Conservation (phyloP, 164 flowering plant species). For the Piper longum region DNA sequence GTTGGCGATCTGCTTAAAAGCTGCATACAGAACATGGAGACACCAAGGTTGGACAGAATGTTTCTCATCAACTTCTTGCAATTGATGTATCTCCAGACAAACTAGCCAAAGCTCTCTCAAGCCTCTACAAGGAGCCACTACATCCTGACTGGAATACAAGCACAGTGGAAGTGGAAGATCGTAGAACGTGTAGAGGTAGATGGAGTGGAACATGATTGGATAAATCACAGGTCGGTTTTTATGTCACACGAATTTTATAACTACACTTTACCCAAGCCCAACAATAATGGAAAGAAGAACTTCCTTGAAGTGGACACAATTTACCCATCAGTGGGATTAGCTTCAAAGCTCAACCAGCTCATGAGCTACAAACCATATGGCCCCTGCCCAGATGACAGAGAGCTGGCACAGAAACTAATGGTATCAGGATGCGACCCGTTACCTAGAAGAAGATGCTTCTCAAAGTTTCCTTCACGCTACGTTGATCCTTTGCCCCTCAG, state of each 20-base stretch:
- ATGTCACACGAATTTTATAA: constrained; percentile 8
- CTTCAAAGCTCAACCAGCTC: constrained; percentile 18
- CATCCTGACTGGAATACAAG: constrained; percentile 6
- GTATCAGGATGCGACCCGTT: constrained; percentile 38
- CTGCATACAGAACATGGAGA: constrained; percentile 14
- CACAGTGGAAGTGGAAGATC: constrained; percentile 11
- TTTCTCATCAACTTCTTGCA: constrained; percentile 15
- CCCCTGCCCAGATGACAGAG: constrained; percentile 26
- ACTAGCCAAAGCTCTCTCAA: constrained; percentile 14
- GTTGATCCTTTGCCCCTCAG: constrained; percentile 20
- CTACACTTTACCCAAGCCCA: constrained; percentile 23
- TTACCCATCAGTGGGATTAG: constrained; percentile 21
- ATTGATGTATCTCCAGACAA: constrained; percentile 28
- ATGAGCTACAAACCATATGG: constrained; percentile 24
- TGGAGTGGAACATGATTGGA: constrained; percentile 8
- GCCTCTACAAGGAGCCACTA: constrained; percentile 4
- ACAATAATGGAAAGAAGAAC: constrained; percentile 22
- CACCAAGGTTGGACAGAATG: constrained; percentile 9
- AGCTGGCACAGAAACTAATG: constrained; percentile 22
- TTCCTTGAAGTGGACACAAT: constrained; percentile 25
- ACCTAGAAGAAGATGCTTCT: constrained; percentile 30
- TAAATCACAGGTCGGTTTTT: neutral
- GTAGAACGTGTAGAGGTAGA: constrained; percentile 16
- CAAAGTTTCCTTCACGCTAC: constrained; percentile 19
- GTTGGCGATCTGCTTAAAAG: constrained; percentile 19